Evolutionary conservation across 306 rosid species (phyloP), one percentile per base, ranked within the genome.

Genomic region (Rosa chinensis): DNA sequence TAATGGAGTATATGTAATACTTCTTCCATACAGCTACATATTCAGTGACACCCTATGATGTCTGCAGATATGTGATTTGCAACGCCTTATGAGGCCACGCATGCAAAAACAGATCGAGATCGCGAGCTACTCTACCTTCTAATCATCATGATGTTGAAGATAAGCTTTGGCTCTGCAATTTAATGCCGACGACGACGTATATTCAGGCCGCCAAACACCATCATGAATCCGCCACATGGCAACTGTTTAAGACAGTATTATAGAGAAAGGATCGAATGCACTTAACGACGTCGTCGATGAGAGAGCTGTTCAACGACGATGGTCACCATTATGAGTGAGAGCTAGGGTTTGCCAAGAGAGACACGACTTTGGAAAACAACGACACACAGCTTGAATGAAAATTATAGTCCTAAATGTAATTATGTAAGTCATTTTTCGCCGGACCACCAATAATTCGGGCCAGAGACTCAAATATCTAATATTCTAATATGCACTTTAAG

Each of bases 371-470:
- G 39, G 48, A 66, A 21, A 77, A 77, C 80, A 74, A 77, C 35
- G 78, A 84, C 47, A 53, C 40, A 11, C 47, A 40, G 49, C 48
- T 52, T 73, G 79, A 45, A 63, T 66, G 77, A 78, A 81, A 79
- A 63, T 82, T 50, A 76, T 47, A 68, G 52, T 52, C 25, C 70
- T 67, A 50, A 77, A 58, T 40, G 28, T 42, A 47, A 45, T 44
- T 74, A 58, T 40, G 28, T 42, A 47, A 45, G 50, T 74, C 72
- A 76, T 81, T 79, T 45, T 56, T 72, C 11, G 52, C 37, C 47
- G 84, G 87, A 74, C 89, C 90, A 84, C 82, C 81, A 79, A 84
- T 82, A 76, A 82, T 89, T 76, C 55, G 23, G 61, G 79, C 80
- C 49, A 10, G 69, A 11, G 75, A 72, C 45, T 32, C 71, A 69